phyloP scores from a whole-genome alignment of 129 eudicot species.

The Escallonia rubra region DNA sequence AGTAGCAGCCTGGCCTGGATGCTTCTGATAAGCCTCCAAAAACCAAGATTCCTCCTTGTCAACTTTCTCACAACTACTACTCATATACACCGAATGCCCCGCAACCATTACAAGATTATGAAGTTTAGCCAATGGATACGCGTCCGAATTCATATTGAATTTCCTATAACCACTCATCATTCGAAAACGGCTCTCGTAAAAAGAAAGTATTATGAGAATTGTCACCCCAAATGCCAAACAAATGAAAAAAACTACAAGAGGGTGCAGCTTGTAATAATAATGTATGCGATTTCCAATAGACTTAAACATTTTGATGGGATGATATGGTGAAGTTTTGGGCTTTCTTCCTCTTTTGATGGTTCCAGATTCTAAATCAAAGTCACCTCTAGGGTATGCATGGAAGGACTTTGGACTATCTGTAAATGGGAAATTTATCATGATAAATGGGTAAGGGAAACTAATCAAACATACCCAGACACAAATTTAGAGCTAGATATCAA shows the following conservation, averaged over 20 bases:
- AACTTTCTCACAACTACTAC: constrained; percentile 84
- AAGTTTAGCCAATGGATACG: constrained; percentile 64
- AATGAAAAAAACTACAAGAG: constrained; percentile 44
- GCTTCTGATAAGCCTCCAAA: constrained; percentile 89
- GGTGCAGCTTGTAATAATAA: constrained; percentile 66
- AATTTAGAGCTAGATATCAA: not conserved
- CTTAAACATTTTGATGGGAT: constrained; percentile 56
- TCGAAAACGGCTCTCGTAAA: constrained; percentile 32
- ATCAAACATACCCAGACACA: constrained; percentile 26
- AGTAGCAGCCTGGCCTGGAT: constrained; percentile 95
- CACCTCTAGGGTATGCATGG: constrained; percentile 76
- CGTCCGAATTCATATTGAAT: constrained; percentile 11
- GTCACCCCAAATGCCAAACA: constrained; percentile 52
- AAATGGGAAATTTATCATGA: constrained; percentile 62
- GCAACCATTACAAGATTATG: constrained; percentile 96
- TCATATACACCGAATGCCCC: constrained; percentile 92
- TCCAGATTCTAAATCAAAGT: constrained; percentile 83
- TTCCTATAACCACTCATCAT: constrained; percentile 33
- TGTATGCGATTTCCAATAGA: constrained; percentile 45
- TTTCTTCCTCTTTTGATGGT: constrained; percentile 52
- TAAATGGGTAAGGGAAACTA: constrained; percentile 12
- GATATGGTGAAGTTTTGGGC: constrained; percentile 27
- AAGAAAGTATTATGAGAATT: constrained; percentile 33
- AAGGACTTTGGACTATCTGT: constrained; percentile 78
- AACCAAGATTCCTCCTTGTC: constrained; percentile 93